phyloP scores from a whole-genome alignment of 192 early-diverging fungal genomes.

The Dissophora ornata region DNA sequence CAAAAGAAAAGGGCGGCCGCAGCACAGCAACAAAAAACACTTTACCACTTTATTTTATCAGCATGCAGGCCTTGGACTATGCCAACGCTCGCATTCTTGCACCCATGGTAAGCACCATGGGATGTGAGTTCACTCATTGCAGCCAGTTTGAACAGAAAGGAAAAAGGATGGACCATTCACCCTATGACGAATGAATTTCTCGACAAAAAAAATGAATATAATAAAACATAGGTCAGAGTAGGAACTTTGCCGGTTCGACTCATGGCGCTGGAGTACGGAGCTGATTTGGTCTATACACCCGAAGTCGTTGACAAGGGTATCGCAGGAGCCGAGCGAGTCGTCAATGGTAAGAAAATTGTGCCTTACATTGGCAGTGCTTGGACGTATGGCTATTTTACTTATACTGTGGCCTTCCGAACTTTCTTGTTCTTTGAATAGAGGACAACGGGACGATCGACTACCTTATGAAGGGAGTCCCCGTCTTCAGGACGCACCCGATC shows the following conservation, averaged over 20 bases:
- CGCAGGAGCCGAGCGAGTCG: conserved; percentile 74
- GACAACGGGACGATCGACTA: conserved; percentile 85
- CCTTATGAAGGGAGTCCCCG: conserved; percentile 62
- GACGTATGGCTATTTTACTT: too few species aligned
- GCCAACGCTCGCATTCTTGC: conserved; percentile 83
- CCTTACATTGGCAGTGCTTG: too few species aligned
- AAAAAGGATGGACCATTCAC: neutral
- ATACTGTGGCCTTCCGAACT: too few species aligned
- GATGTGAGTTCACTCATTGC: too few species aligned
- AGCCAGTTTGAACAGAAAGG: too few species aligned
- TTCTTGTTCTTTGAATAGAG: conserved; percentile 50
- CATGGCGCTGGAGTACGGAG: conserved; percentile 87
- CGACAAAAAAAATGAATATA: too few species aligned
- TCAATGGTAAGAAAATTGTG: conserved; percentile 79
- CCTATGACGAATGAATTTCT: neutral
- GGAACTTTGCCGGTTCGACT: conserved; percentile 92
- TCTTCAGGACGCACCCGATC: conserved; percentile 80
- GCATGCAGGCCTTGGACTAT: conserved; percentile 54
- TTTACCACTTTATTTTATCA: neutral
- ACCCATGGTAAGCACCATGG: conserved; percentile 98
- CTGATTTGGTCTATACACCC: conserved; percentile 92
- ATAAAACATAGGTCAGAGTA: conserved; percentile 69
- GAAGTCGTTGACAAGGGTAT: conserved; percentile 93
- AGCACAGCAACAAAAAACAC: too few species aligned
- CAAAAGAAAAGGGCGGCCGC: too few species aligned